Base-by-base conservation (phyloP, 352 stramenopile genomes). In the Pythium myriotylum region DNA sequence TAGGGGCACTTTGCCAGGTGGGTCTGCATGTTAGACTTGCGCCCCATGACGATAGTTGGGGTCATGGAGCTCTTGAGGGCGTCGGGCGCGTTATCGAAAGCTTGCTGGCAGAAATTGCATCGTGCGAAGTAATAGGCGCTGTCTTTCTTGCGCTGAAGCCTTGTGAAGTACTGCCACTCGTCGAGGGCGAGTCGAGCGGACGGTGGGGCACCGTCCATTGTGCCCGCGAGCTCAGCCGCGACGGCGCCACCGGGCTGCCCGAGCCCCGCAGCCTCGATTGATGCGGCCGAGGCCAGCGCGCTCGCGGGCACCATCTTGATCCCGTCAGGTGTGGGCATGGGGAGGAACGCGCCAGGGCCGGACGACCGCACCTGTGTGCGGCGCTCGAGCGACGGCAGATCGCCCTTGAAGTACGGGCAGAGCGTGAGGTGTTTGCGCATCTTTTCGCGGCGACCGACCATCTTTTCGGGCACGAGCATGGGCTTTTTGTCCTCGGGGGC, bases 1-100 rank as follows among this genome's bases (percentile, higher is more conserved):
- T 93, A 82, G 0, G 77, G 70, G 43, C 84, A 93, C 68, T 88
- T 90, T 71, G 80, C 70, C 66, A 91, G 63, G 55, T 93, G 84
- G 3, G 84, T 93, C 72, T 91, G 84, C 84, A 93, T 93, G 65
- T 91, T 93, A 49, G 77, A 79, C 60, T 91, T 93, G 24, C 84
- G 76, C 0, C 81, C 84, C 67, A 88, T 86, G 39, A 93, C 74
- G 48, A 88, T 67, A 22, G 73, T 73, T 22, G 82, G 76, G 39
- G 76, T 69, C 74, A 89, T 84, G 0, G 67, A 71, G 22, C 52
- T 37, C 42, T 81, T 81, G 57, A 88, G 70, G 5, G 70, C 59
- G 3, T 84, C 76, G 0, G 76, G 73, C 1, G 75, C 80, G 27
- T 63, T 73, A 20, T 88, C 76, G 6, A 75, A 79, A 24, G 84